Evolutionary conservation across 805 yeast genomes (phyloP), one percentile per base, ranked within the genome.

Genomic region (Candida succiphila): DNA sequence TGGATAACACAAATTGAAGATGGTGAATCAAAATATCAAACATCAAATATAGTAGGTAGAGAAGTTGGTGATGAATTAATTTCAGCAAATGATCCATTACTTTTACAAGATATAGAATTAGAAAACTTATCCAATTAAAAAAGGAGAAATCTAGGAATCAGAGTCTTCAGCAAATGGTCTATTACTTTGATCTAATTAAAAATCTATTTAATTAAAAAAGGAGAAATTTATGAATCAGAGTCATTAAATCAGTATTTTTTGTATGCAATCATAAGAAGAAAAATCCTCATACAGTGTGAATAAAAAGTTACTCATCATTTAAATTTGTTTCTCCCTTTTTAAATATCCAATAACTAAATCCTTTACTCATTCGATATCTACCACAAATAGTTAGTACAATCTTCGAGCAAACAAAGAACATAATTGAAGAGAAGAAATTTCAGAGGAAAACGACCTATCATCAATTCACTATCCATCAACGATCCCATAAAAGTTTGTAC

Each of bases 31-130:
- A 52, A 63, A 22, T 51, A 59, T 20, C 85, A 78, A 40, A 56
- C 66, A 31, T 58, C 60, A 40, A 79, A 79, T 1, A 71, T 80
- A 8, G 62, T 79, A 30, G 88, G 88, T 0, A 61, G 86, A 38
- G 63, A 71, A 39, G 67, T 76, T 22, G 56, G 61, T 31, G 22
- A 28, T 5, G 24, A 9, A 8, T 9, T 22, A 22, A 22, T 9
- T 22, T 22, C 12, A 22, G 12, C 12, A 22, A n/a, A n/a, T n/a
- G n/a, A n/a, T n/a, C n/a, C n/a, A n/a, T n/a, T n/a, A n/a, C n/a
- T n/a, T n/a, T n/a, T n/a, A n/a, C n/a, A n/a, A n/a, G n/a, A n/a
- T n/a, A n/a, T n/a, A n/a, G n/a, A n/a, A n/a, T n/a, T n/a, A n/a
- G n/a, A n/a, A n/a, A n/a, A n/a, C n/a, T n/a, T n/a, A n/a, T n/a